Base-by-base conservation (phyloP, 257 asterid species). In the Penstemon davidsonii region DNA sequence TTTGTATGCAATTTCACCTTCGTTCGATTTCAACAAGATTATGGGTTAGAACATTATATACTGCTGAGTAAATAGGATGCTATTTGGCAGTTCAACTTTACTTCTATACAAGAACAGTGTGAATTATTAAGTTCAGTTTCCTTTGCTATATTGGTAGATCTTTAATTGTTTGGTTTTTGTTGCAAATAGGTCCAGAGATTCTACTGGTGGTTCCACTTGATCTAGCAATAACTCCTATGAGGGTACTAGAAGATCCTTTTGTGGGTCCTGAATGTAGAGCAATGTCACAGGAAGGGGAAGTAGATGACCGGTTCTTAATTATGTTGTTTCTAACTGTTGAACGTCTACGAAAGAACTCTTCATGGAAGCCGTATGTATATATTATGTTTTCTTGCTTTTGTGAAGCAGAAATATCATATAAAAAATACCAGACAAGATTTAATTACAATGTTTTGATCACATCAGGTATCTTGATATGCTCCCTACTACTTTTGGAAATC, bases 151-250 rank as follows among this genome's bases (percentile, higher is more conserved):
- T 51, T 72, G 55, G 66, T 38, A 18, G 59, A 52, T 60, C 15
- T 69, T 49, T 70, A 39, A 51, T 68, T 63, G 70, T 36, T 52
- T 25, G 40, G 46, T 39, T 58, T 37, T 18, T 25, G 33, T 13
- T 44, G 60, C 4, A 8, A 18, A 45, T 66, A 61, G 45, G 46
- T 66, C 68, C 77, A 87, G 97, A 91, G 56, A 67, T 87, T 61
- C 69, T 79, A 18, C 79, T 87, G 78, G 93, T 80, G 82, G 95
- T 88, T 72, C 99, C 99, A 41, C 87, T 93, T 67, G 77, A 87
- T 84, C 76, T 93, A 69, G 89, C 96, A 2, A 93, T 93, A 64
- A 93, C 97, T 70, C 95, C 97, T n/a, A 90, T 84, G 95, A 83
- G 92, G 78, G 96, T 93, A 1, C 84, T 87, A 8, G 88, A 91